Evolutionary conservation across 257 asterid species (phyloP).

Genomic region (Petunia axillaris): DNA sequence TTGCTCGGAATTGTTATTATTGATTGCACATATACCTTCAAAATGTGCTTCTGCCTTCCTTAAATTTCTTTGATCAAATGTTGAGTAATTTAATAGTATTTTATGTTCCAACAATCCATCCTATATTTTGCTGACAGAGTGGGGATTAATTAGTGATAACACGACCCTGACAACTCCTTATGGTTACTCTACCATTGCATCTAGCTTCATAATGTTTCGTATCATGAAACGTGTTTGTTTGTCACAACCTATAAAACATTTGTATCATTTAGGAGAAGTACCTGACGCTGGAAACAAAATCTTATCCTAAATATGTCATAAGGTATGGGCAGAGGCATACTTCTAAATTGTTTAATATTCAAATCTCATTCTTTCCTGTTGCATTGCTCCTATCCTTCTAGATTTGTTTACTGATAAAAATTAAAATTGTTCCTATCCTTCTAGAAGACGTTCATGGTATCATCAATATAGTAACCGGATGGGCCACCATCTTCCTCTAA

Average conservation of each 20-base stretch:
- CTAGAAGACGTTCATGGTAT: constrained; percentile 34
- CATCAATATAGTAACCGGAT: constrained; percentile 40
- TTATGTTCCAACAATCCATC: background rate
- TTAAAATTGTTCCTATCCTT: constrained; percentile 33
- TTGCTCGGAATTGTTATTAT: background rate
- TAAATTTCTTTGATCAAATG: background rate
- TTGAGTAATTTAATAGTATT: background rate
- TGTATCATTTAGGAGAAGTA: constrained; percentile 36
- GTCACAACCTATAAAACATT: constrained; percentile 30
- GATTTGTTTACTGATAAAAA: background rate
- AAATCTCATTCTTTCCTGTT: constrained; percentile 34
- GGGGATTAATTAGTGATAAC: background rate
- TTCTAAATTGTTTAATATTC: constrained; percentile 34
- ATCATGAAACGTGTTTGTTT: constrained; percentile 45
- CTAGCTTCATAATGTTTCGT: constrained; percentile 47
- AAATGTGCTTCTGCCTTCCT: background rate
- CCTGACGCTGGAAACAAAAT: constrained; percentile 36
- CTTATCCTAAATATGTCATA: constrained; percentile 52
- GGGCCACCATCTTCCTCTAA: constrained; percentile 32
- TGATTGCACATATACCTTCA: background rate
- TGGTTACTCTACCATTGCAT: background rate
- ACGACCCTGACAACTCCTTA: background rate
- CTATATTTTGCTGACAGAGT: background rate
- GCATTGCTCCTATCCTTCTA: constrained; percentile 41
- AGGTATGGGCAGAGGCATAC: constrained; percentile 67